Evolutionary conservation across 116 monocot genomes (phyloP).

Genomic region (Thalassia testudinum): DNA sequence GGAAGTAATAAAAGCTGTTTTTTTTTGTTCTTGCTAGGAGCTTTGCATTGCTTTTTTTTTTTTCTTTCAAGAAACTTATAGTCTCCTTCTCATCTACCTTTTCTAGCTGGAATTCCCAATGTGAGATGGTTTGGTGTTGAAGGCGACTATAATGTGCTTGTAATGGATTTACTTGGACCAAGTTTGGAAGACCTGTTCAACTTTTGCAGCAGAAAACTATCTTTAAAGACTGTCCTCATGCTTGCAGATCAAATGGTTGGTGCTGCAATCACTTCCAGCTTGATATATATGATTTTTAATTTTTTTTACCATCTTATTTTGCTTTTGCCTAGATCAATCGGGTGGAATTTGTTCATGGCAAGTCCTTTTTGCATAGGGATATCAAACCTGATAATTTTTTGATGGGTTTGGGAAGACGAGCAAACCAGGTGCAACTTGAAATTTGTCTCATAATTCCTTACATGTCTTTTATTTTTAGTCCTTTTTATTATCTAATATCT

Average conservation of each 20-base stretch:
- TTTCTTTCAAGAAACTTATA: background rate
- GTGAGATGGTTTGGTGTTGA: conserved; percentile 91
- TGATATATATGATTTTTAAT: background rate
- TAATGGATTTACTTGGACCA: conserved; percentile 86
- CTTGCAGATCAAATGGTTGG: conserved; percentile 93
- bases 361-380: conserved; percentile 87
- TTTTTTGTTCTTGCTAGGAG: background rate
- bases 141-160: conserved; percentile 88
- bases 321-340: conserved; percentile 49
- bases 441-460: background rate
- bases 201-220: conserved; percentile 80
- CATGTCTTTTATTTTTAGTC: background rate
- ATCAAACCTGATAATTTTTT: conserved; percentile 97
- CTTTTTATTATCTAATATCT: background rate
- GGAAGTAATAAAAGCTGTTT: conserved; percentile 49
- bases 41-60: background rate
- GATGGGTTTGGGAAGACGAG: conserved; percentile 82
- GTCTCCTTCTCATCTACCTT: background rate
- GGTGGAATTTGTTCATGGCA: conserved; percentile 71
- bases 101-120: conserved; percentile 77
- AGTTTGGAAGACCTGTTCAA: conserved; percentile 95
- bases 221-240: conserved; percentile 89
- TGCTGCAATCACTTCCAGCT: background rate
- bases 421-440: conserved; percentile 59
- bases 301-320: conserved; percentile 2